Evolutionary conservation across 805 yeast species (phyloP).

Genomic region (Candida germanica): DNA sequence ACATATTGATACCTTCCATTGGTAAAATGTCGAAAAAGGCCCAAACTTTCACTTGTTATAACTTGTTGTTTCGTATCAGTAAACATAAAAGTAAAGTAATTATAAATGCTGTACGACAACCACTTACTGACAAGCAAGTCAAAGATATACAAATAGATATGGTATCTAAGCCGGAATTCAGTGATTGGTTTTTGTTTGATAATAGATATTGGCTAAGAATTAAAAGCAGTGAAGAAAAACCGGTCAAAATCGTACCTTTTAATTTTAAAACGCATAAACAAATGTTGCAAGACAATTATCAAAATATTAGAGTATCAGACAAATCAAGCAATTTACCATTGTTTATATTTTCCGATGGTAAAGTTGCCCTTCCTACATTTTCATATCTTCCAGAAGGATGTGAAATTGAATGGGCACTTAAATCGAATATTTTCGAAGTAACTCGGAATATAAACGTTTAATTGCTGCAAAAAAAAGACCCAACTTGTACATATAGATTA

Average conservation of each 20-base stretch:
- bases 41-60: slow-evolving; percentile 19
- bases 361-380: slow-evolving; percentile 16
- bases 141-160: neutral
- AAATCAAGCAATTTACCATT: slow-evolving; percentile 9
- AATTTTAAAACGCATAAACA: slow-evolving; percentile 10
- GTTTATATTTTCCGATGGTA: slow-evolving; percentile 5
- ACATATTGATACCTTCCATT: slow-evolving; percentile 28
- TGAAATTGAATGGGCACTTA: slow-evolving; percentile 16
- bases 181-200: slow-evolving; percentile 37
- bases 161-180: neutral
- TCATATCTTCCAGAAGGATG: slow-evolving; percentile 6
- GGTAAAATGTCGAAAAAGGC: slow-evolving; percentile 1
- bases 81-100: slow-evolving; percentile 2
- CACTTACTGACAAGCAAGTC: slow-evolving; percentile 6
- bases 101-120: slow-evolving; percentile 21
- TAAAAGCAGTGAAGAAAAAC: slow-evolving; percentile 1
- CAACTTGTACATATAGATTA: no score
- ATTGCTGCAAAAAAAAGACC: no score
- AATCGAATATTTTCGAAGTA: no score
- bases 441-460: no score
- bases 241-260: slow-evolving; percentile 16
- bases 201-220: slow-evolving; percentile 37
- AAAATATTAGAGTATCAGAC: slow-evolving; percentile 4
- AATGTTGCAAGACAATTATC: slow-evolving; percentile 4
- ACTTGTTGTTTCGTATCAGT: slow-evolving; percentile 18